Conservation (phyloP, 768 basidiomycete species). For the Mycena alexandri region DNA sequence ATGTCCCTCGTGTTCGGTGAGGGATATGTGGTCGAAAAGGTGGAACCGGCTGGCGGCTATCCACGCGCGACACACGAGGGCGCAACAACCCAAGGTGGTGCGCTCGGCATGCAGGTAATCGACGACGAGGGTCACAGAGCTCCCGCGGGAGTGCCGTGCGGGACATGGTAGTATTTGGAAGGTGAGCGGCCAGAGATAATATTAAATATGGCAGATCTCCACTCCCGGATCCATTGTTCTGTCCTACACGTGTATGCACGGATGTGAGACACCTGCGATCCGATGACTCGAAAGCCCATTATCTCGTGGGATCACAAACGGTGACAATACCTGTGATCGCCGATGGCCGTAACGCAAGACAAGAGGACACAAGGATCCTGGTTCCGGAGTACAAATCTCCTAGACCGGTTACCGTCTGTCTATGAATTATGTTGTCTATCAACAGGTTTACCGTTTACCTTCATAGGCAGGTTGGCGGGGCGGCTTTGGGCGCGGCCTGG, state of each 20-base stretch:
- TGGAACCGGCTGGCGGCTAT: constrained; percentile 33
- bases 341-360: constrained; percentile 26
- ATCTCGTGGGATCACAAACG: constrained; percentile 12
- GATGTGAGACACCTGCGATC: constrained; percentile 14
- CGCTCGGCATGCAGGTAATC: constrained; percentile 28
- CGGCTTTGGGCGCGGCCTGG: too few species aligned
- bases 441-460: too few species aligned
- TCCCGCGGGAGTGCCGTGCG: constrained; percentile 18
- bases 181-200: not conserved
- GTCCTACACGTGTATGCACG: constrained; percentile 24
- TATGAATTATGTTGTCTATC: too few species aligned
- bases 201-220: not conserved
- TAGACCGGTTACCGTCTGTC: not conserved
- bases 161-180: constrained; percentile 17
- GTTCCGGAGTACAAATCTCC: constrained; percentile 7
- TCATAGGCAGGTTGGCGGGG: too few species aligned
- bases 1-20: not conserved
- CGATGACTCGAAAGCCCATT: constrained; percentile 24
- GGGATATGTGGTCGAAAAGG: constrained; percentile 26
- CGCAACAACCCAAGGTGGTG: constrained; percentile 17
- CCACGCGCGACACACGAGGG: constrained; percentile 35
- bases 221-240: constrained; percentile 19
- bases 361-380: not conserved
- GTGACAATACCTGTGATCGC: constrained; percentile 27
- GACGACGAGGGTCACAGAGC: constrained; percentile 35